phyloP scores from a whole-genome alignment of 257 asterid species.

The Ehretia macrophylla region DNA sequence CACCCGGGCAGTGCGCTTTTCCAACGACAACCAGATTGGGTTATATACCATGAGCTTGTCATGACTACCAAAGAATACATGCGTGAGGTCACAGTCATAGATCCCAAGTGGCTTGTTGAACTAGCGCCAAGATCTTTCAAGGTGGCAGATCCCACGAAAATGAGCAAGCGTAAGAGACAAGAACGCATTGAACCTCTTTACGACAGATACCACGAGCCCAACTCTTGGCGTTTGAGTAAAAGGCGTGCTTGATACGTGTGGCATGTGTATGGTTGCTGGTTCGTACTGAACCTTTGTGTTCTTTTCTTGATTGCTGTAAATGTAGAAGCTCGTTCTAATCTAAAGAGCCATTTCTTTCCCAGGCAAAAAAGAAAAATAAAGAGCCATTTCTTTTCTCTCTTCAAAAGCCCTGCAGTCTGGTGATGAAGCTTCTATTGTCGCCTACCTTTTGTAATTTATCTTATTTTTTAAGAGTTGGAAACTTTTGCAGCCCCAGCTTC shows the following conservation, averaged over 20 bases:
- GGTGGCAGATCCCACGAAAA: conserved; percentile 65
- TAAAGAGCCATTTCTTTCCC: neutral
- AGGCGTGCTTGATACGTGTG: conserved; percentile 48
- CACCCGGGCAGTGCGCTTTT: conserved; percentile 95
- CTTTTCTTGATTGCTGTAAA: conserved; percentile 3
- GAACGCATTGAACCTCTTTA: conserved; percentile 76
- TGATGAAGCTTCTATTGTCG: too few relatives aligned
- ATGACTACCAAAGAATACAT: conserved; percentile 90
- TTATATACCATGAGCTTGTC: conserved; percentile 84
- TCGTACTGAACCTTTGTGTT: neutral
- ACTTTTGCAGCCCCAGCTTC: too few relatives aligned
- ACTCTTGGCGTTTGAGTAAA: conserved; percentile 80
- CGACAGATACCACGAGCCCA: conserved; percentile 74
- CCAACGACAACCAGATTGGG: conserved; percentile 97
- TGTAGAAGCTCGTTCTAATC: neutral
- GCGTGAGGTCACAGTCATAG: conserved; percentile 73
- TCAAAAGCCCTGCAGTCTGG: too few relatives aligned
- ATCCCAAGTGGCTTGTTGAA: conserved; percentile 81
- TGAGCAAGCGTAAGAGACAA: conserved; percentile 85
- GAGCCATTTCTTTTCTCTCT: too few relatives aligned
- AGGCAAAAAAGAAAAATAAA: too few relatives aligned
- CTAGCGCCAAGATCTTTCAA: conserved; percentile 75
- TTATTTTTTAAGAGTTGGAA: too few relatives aligned
- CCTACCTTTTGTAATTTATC: too few relatives aligned
- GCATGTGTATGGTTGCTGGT: neutral